A percentile compares a stretch with the other conserved stretches of the same genome.
phyloP scores from a whole-genome alignment of 169 alveolate species.

The Fabrea salina region DNA sequence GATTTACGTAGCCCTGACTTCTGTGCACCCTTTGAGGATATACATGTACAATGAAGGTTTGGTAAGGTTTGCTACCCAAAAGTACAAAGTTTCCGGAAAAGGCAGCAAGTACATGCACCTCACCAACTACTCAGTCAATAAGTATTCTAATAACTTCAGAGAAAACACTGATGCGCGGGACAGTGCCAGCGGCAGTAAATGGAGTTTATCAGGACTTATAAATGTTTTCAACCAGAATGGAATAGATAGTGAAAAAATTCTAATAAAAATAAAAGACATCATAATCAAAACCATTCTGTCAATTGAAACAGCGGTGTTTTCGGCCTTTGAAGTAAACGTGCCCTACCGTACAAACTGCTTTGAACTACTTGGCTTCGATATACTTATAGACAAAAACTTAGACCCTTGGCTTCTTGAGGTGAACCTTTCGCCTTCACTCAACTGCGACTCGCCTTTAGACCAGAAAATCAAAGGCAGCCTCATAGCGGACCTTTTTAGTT shows the following conservation, averaged over 20 bases:
- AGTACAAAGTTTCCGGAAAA: slow-evolving; percentile 20
- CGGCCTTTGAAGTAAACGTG: slow-evolving; percentile 45
- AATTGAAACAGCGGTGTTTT: slow-evolving; percentile 43
- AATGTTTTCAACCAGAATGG: slow-evolving; percentile 56
- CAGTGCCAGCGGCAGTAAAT: slow-evolving; percentile 70
- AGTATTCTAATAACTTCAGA: slow-evolving; percentile 56
- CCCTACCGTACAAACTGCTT: slow-evolving; percentile 66
- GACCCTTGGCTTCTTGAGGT: slow-evolving; percentile 85
- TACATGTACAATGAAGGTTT: slow-evolving; percentile 81
- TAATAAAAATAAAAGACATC: slow-evolving; percentile 67
- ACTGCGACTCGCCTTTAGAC: slow-evolving; percentile 72
- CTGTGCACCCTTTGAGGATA: slow-evolving; percentile 70
- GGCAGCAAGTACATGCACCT: slow-evolving; percentile 65
- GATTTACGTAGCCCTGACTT: slow-evolving; percentile 73
- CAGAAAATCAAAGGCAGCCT: slow-evolving; percentile 73
- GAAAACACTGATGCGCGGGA: slow-evolving; percentile 56
- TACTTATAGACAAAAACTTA: slow-evolving; percentile 69
- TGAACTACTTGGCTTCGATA: slow-evolving; percentile 84
- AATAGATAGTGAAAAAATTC: slow-evolving; percentile 50
- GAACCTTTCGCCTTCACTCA: slow-evolving; percentile 78
- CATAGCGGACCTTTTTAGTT: slow-evolving; percentile 75
- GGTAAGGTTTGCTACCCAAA: slow-evolving; percentile 77
- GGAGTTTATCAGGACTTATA: slow-evolving; percentile 70
- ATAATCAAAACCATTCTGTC: slow-evolving; percentile 66
- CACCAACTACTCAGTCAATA: slow-evolving; percentile 80